Evolutionary conservation across 331 rosid species (phyloP).

Genomic region (Telfairia occidentalis): DNA sequence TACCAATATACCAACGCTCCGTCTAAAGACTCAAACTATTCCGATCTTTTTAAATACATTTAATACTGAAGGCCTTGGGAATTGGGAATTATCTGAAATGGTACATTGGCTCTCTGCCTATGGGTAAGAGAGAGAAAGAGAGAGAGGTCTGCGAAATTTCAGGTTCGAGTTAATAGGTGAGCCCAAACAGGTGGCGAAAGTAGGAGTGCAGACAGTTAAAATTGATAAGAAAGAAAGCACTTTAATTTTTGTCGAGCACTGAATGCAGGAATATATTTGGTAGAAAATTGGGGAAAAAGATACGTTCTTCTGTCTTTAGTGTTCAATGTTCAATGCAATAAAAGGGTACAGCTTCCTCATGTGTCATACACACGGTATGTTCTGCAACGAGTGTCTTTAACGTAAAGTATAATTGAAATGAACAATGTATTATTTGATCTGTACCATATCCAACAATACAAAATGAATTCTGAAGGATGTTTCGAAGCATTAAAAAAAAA

Average conservation of each 20-base stretch:
- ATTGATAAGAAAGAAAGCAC: not conserved
- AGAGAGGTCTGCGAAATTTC: not conserved
- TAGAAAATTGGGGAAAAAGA: not conserved
- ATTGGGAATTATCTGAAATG: not conserved
- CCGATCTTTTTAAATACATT: not conserved
- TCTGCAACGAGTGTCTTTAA: not conserved
- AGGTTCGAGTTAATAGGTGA: not conserved
- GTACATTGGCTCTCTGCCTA: not conserved
- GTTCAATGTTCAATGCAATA: not conserved
- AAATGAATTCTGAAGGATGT: not conserved
- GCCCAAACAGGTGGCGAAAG: not conserved
- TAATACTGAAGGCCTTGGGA: not conserved
- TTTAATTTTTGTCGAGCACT: not conserved
- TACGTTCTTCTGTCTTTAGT: not conserved
- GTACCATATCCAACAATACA: not conserved
- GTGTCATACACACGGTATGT: not conserved
- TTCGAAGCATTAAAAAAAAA: not conserved
- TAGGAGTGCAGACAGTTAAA: not conserved
- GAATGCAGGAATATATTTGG: not conserved
- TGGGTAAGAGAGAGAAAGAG: not conserved
- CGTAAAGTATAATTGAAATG: conserved; percentile 1
- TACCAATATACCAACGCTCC: not conserved
- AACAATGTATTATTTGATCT: not conserved
- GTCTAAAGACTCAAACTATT: not conserved
- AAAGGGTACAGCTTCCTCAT: not conserved